These are phyloP conservation scores for Aurinia saxatilis DNA, from an alignment of 345 rosid genomes.

Conservation along the genomic window DNA sequence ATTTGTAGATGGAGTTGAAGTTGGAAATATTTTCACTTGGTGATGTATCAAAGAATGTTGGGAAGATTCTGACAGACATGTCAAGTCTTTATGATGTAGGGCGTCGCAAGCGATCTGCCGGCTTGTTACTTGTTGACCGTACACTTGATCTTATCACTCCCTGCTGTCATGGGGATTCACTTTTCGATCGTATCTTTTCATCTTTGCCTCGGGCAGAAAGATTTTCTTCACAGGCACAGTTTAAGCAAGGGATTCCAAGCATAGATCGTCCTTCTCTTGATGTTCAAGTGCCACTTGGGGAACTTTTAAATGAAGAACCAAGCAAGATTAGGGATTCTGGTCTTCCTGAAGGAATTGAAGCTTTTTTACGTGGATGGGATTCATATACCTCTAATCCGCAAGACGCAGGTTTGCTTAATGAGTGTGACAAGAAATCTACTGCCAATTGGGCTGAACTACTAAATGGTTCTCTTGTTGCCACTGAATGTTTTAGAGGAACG, in stretches of 20 bases:
- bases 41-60: conserved; percentile 76
- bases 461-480: conserved; percentile 62
- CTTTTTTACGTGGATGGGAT: conserved; percentile 77
- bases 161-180: conserved; percentile 86
- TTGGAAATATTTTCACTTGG: conserved; percentile 94
- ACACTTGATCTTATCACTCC: conserved; percentile 94
- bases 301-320: conserved; percentile 46
- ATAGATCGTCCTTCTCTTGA: conserved; percentile 60
- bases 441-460: conserved; percentile 35
- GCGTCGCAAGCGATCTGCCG: conserved; percentile 87
- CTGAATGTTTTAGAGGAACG: conserved; percentile 70
- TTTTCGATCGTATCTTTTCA: conserved; percentile 76
- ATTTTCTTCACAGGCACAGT: conserved; percentile 42
- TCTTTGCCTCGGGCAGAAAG: conserved; percentile 71
- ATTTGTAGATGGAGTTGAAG: conserved; percentile 90
- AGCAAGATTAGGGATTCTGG: conserved; percentile 32
- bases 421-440: conserved; percentile 29
- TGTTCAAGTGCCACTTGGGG: conserved; percentile 71
- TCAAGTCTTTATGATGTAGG: conserved; percentile 97
- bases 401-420: conserved; percentile 28
- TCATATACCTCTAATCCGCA: conserved; percentile 34
- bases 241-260: conserved; percentile 37
- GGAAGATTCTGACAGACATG: conserved; percentile 93
- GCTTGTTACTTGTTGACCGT: conserved; percentile 84
- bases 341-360: conserved; percentile 48